Conservation (phyloP, 139 green algal species). For the Chlorella sp. region DNA sequence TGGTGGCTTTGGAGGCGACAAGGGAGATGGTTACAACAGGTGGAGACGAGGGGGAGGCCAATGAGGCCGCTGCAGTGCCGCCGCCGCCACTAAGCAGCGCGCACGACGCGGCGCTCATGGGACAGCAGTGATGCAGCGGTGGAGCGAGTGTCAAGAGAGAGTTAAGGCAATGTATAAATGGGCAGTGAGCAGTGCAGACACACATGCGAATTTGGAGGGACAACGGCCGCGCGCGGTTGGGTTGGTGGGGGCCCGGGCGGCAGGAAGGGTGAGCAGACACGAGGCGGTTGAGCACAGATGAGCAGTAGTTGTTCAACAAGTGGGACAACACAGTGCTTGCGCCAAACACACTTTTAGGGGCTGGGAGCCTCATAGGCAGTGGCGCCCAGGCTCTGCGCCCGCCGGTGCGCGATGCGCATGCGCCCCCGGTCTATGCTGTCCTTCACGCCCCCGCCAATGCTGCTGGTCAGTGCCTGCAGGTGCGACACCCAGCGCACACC, state of each 20-base stretch:
- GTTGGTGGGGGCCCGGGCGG: too few relatives aligned
- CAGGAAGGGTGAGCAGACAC: background rate
- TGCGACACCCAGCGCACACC: conserved; percentile 1
- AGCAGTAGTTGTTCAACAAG: too few relatives aligned
- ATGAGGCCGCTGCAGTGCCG: too few relatives aligned
- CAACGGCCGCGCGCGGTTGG: background rate
- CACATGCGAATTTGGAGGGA: background rate
- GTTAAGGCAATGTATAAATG: background rate
- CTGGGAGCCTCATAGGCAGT: too few relatives aligned
- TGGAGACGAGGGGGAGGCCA: too few relatives aligned
- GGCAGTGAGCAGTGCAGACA: background rate
- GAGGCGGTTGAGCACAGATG: too few relatives aligned
- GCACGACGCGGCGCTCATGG: too few relatives aligned
- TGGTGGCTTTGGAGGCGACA: too few relatives aligned
- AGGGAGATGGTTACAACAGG: too few relatives aligned
- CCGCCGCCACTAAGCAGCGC: too few relatives aligned
- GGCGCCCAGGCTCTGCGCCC: conserved; percentile 22
- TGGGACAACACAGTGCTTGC: too few relatives aligned
- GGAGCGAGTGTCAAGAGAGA: background rate
- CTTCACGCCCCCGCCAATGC: background rate
- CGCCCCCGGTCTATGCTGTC: conserved; percentile 20
- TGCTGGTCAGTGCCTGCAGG: background rate
- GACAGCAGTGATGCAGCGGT: too few relatives aligned
- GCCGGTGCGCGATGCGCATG: conserved; percentile 8
- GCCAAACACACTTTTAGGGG: background rate